These are phyloP conservation scores for Gentiana dahurica DNA, from an alignment of 257 asterid genomes.

Conservation along the genomic window DNA sequence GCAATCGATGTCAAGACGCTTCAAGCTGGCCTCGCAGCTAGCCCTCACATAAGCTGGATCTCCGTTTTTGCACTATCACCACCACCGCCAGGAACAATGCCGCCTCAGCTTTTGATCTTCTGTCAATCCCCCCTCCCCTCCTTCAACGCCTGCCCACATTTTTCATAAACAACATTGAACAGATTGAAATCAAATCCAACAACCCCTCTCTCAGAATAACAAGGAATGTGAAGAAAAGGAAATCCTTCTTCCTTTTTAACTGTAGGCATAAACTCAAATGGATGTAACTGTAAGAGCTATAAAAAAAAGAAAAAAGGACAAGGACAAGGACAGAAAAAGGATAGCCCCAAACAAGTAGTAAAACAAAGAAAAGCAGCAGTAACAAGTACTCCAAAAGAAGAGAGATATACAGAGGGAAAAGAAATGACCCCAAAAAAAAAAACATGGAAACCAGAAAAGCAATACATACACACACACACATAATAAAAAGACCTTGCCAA, in stretches of 20 bases:
- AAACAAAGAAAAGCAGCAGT: background rate
- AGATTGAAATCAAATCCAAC: no score
- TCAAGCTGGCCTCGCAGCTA: slow-evolving; percentile 16
- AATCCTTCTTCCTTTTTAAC: background rate
- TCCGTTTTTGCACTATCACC: background rate
- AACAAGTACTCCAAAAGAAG: background rate
- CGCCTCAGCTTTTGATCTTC: slow-evolving; percentile 9
- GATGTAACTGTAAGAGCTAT: background rate
- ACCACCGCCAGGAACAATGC: background rate
- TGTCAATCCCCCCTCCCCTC: background rate
- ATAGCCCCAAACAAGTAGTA: background rate
- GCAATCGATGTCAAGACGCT: slow-evolving; percentile 15
- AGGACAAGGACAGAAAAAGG: no score
- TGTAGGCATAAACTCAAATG: background rate
- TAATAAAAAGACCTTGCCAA: slow-evolving; percentile 3
- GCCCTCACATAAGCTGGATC: slow-evolving; percentile 10
- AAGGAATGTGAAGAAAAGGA: background rate
- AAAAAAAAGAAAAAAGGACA: background rate
- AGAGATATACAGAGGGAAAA: background rate
- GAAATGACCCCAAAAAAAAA: background rate
- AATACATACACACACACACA: no score
- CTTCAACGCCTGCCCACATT: slow-evolving; percentile 12
- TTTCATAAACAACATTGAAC: no score
- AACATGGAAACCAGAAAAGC: background rate
- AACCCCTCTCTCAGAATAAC: background rate